Base-by-base conservation (phyloP, 2,329 filamentous ascomycete species). In the Aspergillus ustus region DNA sequence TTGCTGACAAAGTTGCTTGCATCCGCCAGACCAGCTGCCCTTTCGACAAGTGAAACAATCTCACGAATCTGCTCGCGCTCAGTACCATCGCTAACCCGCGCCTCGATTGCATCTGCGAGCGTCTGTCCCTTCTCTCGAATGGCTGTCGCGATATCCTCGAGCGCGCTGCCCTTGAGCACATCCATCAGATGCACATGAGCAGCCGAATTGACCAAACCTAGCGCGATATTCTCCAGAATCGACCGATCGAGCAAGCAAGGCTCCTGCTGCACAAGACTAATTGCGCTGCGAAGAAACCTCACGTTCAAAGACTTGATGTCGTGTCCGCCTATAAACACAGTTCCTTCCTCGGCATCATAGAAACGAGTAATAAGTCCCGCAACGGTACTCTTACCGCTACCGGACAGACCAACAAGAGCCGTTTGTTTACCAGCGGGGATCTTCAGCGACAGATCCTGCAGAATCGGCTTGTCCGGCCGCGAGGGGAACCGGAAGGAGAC, bases 151-250 rank as follows among this genome's bases (percentile, higher is more conserved):
- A 77, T 48, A 1, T 74, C 66, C 1, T 70, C 53, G 25, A 77
- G 66, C 3, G 40, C 48, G n/a, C 31, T 13, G 20, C 57, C 54
- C 62, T 70, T 4, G 66, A 68, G 59, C n/a, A 46, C 37, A 43
- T 44, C 52, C 71, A 63, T 19, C 70, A 63, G 17, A 75, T 70
- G 20, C 66, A 66, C 3, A 67, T 66, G 11, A 64, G 64, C 20
- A 76, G 61, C 15, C 63, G 76, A 78, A 29, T 70, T 70, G n/a
- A 81, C 76, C 5, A 85, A 73, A 2, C 83, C 83, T 43, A 81
- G 77, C 1, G 83, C 83, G 54, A 85, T 83, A 57, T 85, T 85
- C 56, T 85, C 83, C 9, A 85, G 65, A 7, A 85, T 81, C 0
- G 83, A 84, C 3, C 82, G 76, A 58, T 84, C 78, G 3, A 85